Conservation (phyloP, 1,284 basidiomycete genomes). For the Puccinia sorghi region DNA sequence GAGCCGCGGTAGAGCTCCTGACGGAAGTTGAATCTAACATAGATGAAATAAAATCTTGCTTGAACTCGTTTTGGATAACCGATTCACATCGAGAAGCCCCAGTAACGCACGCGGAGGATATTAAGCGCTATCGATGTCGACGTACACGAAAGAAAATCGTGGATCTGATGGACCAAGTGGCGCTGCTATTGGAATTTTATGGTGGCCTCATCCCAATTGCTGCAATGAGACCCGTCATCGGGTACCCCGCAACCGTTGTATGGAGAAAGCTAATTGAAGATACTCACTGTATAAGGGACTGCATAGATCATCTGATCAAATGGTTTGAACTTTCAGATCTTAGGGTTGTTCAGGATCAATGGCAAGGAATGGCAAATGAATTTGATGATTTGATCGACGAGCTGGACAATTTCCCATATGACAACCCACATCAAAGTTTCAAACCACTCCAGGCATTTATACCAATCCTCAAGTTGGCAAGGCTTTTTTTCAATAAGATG, state of each 20-base stretch:
- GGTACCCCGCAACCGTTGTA: background rate
- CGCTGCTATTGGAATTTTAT: background rate
- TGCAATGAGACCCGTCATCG: background rate
- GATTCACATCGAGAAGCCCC: too few relatives aligned
- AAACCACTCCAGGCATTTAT: background rate
- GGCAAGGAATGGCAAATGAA: background rate
- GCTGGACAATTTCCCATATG: background rate
- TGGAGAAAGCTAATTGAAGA: background rate
- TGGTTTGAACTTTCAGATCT: background rate
- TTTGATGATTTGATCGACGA: background rate
- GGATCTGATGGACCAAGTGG: background rate
- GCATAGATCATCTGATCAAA: background rate
- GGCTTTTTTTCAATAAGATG: constrained; percentile 4
- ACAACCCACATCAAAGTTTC: background rate
- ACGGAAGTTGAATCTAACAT: background rate
- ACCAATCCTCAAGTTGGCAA: background rate
- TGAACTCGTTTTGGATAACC: background rate
- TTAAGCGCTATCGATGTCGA: background rate
- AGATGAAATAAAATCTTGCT: background rate
- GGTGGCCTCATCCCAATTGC: background rate
- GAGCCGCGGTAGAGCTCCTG: background rate
- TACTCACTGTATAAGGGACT: background rate
- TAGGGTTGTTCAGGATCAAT: background rate
- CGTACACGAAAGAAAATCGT: background rate
- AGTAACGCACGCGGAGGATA: background rate